Conservation (phyloP, 805 yeast species). For the Candida dendrica region DNA sequence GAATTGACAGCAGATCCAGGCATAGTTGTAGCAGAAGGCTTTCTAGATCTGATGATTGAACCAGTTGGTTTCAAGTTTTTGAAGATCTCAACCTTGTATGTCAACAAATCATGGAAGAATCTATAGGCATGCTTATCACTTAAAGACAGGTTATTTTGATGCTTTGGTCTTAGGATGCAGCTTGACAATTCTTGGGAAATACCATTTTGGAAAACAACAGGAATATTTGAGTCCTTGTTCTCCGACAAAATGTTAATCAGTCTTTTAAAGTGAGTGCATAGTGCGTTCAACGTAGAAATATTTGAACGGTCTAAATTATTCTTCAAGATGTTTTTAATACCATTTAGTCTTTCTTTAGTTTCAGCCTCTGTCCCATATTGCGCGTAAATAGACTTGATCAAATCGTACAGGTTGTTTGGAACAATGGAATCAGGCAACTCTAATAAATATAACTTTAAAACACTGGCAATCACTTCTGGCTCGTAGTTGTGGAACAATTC, state of each 20-base stretch:
- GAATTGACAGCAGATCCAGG: background rate
- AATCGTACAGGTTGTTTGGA: slow-evolving; percentile 56
- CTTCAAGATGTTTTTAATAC: slow-evolving; percentile 53
- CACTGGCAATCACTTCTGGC: slow-evolving; percentile 59
- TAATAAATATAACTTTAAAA: slow-evolving; percentile 63
- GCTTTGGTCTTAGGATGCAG: slow-evolving; percentile 49
- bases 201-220: slow-evolving; percentile 31
- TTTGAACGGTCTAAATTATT: slow-evolving; percentile 63
- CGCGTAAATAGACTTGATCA: slow-evolving; percentile 59
- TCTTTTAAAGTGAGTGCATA: slow-evolving; percentile 69
- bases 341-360: slow-evolving; percentile 39
- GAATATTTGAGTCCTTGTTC: slow-evolving; percentile 30
- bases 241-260: slow-evolving; percentile 46
- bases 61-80: slow-evolving; percentile 42
- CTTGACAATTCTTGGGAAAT: slow-evolving; percentile 63
- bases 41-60: background rate
- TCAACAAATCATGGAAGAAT: slow-evolving; percentile 56
- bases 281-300: slow-evolving; percentile 72
- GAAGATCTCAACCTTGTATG: slow-evolving; percentile 55
- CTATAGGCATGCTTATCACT: slow-evolving; percentile 53
- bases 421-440: slow-evolving; percentile 77
- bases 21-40: background rate
- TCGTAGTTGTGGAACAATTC: slow-evolving; percentile 26
- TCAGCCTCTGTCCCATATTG: slow-evolving; percentile 32
- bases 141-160: slow-evolving; percentile 36